Conservation (phyloP, 352 stramenopile species). For the Phytophthora podocarpi region DNA sequence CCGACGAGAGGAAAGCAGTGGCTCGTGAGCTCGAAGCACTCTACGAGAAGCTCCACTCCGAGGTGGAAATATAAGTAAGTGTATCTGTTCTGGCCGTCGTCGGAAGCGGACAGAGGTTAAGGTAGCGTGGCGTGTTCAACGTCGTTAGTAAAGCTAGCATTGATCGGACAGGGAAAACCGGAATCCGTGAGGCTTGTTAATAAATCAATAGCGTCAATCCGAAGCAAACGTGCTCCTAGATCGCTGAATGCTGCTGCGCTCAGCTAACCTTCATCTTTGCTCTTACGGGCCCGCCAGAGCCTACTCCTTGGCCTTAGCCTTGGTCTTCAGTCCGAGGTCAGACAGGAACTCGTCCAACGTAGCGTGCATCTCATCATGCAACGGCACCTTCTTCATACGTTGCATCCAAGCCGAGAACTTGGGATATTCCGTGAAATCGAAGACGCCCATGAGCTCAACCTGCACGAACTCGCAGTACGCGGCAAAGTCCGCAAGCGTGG, state of each 20-base stretch:
- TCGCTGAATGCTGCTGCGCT: too few relatives aligned
- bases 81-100: constrained; percentile 24
- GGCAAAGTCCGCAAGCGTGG: constrained; percentile 41
- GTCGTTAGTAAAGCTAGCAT: constrained; percentile 27
- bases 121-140: constrained; percentile 7
- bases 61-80: constrained; percentile 41
- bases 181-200: constrained; percentile 21
- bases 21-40: constrained; percentile 49
- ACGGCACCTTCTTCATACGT: constrained; percentile 46
- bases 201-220: constrained; percentile 19
- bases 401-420: constrained; percentile 45
- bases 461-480: constrained; percentile 49
- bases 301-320: constrained; percentile 13
- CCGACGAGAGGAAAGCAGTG: constrained; percentile 45
- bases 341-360: constrained; percentile 31
- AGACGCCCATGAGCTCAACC: constrained; percentile 42
- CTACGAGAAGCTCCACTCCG: constrained; percentile 54
- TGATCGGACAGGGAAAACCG: constrained; percentile 5
- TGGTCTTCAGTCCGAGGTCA: constrained; percentile 22
- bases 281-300: neutral
- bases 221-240: neutral
- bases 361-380: constrained; percentile 51
- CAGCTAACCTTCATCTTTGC: too few relatives aligned
- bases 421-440: constrained; percentile 42
- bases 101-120: constrained; percentile 16